phyloP scores from a whole-genome alignment of 73 alveolate genomes.

The Paramecium tetraurelia region DNA sequence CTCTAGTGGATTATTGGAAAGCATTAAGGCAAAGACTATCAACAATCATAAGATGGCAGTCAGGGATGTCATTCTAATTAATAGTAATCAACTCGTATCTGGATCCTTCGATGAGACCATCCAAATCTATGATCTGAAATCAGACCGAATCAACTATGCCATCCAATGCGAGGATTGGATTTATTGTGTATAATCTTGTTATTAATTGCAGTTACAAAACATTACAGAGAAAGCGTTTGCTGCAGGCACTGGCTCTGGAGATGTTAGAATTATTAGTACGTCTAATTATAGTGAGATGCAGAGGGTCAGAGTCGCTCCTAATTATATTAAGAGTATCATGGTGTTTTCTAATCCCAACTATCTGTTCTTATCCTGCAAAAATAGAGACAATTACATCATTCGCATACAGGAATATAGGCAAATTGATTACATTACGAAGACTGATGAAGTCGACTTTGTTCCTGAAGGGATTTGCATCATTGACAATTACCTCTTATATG shows the following conservation, averaged over 20 bases:
- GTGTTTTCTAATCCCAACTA: background rate
- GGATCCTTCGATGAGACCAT: slow-evolving; percentile 34
- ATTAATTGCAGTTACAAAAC: background rate
- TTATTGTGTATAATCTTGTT: background rate
- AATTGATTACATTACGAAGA: background rate
- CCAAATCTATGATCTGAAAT: background rate
- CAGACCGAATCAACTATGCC: background rate
- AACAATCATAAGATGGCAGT: background rate
- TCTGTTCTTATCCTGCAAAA: background rate
- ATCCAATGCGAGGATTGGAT: background rate
- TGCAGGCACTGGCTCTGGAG: slow-evolving; percentile 7
- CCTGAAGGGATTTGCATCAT: background rate
- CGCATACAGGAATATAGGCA: background rate
- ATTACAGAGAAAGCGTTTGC: background rate
- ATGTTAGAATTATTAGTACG: background rate
- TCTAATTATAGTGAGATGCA: background rate
- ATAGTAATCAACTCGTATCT: background rate
- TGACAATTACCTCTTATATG: background rate
- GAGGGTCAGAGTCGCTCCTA: background rate
- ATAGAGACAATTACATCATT: slow-evolving; percentile 3
- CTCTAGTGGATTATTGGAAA: background rate
- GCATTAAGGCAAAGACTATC: background rate
- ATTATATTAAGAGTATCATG: background rate
- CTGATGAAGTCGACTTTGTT: background rate
- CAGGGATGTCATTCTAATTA: background rate